phyloP scores from a whole-genome alignment of 2,329 filamentous ascomycete species.

The Penicillium nordicum region DNA sequence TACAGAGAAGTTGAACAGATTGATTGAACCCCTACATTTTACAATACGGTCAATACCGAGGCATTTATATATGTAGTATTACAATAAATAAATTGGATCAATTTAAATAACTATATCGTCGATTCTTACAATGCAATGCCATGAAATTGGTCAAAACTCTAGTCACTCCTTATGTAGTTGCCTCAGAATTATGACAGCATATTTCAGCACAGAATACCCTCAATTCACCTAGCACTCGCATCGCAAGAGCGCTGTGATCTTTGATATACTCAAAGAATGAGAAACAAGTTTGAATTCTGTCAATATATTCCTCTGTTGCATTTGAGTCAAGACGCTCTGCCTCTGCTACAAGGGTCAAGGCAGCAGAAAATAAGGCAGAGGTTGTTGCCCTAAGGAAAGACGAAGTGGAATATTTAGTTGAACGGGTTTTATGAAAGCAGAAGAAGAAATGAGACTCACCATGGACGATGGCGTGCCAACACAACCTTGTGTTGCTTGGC shows the following conservation, averaged over 20 bases:
- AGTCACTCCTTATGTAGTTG: no score
- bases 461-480: background rate
- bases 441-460: background rate
- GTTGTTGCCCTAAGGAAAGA: background rate
- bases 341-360: background rate
- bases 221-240: background rate
- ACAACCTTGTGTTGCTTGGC: background rate
- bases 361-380: background rate
- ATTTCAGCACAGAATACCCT: background rate
- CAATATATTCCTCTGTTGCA: background rate
- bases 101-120: no score
- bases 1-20: no score
- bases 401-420: background rate
- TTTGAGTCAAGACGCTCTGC: background rate
- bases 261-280: background rate
- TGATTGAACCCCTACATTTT: no score
- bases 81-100: no score
- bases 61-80: no score
- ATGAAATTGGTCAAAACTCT: no score
- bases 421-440: background rate
- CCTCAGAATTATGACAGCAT: no score
- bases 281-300: background rate
- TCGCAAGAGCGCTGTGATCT: background rate
- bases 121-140: no score
- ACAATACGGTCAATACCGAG: no score